Percentiles rank a stretch among this genome's conserved stretches.
Evolutionary conservation across 441 rosid genomes (phyloP).

Genomic region (Manihot esculenta): DNA sequence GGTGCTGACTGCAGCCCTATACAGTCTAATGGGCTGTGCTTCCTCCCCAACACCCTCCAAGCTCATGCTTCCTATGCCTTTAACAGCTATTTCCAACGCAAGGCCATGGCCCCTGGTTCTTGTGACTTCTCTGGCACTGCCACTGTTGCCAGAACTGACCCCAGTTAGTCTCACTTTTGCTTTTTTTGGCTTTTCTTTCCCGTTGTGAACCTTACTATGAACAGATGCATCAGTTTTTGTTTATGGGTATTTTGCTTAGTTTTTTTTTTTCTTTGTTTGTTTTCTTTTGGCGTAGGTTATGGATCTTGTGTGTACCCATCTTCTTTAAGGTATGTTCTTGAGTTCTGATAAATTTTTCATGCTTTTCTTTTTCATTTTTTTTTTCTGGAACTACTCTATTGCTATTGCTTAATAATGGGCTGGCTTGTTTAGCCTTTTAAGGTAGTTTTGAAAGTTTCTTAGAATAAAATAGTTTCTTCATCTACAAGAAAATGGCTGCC

Average conservation of each 20-base stretch:
- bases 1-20: conserved; percentile 83
- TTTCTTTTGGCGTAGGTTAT: conserved; percentile 49
- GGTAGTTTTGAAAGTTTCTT: not conserved
- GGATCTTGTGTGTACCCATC: conserved; percentile 92
- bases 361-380: not conserved
- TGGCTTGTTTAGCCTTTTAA: no score
- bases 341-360: not conserved
- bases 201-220: not conserved
- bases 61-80: conserved; percentile 92
- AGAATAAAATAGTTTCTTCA: conserved; percentile 9
- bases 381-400: no score
- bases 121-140: conserved; percentile 88
- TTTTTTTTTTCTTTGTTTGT: not conserved
- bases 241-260: not conserved
- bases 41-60: conserved; percentile 67
- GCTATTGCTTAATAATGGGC: no score
- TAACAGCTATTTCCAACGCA: conserved; percentile 78
- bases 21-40: conserved; percentile 59
- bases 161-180: conserved; percentile 52
- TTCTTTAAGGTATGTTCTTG: conserved; percentile 55
- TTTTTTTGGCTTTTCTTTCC: not conserved
- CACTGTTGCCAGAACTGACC: conserved; percentile 70
- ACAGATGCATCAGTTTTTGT: not conserved
- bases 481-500: not conserved
- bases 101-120: conserved; percentile 73